phyloP scores from a whole-genome alignment of 2,329 filamentous ascomycete species.

The Penicillium janthinellum region DNA sequence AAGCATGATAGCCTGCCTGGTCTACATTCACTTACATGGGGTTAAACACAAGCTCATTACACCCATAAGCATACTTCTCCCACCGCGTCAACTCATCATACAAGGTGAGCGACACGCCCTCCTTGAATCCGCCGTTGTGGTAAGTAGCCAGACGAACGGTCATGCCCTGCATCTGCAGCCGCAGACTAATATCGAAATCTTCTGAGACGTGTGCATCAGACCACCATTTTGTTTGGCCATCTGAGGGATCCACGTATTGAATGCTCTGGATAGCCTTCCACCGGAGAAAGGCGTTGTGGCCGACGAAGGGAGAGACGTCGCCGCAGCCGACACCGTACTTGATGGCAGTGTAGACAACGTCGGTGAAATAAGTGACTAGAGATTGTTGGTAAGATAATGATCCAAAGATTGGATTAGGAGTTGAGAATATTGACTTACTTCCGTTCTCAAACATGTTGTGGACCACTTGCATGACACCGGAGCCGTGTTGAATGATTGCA shows the following conservation, averaged over 20 bases:
- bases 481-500: slow-evolving; percentile 71
- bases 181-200: slow-evolving; percentile 74
- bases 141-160: slow-evolving; percentile 70
- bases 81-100: slow-evolving; percentile 83
- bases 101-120: slow-evolving; percentile 80
- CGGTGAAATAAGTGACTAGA: slow-evolving; percentile 72
- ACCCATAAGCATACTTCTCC: slow-evolving; percentile 80
- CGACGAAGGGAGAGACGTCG: slow-evolving; percentile 74
- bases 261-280: slow-evolving; percentile 51
- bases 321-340: slow-evolving; percentile 70
- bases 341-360: slow-evolving; percentile 75
- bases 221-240: slow-evolving; percentile 69
- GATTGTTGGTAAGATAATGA: background rate
- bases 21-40: slow-evolving; percentile 52
- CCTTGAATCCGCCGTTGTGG: slow-evolving; percentile 70
- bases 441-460: slow-evolving; percentile 73
- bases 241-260: slow-evolving; percentile 40
- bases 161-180: slow-evolving; percentile 69
- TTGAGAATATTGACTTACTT: slow-evolving; percentile 32
- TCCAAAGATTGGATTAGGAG: background rate
- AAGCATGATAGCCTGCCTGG: background rate
- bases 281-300: slow-evolving; percentile 74
- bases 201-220: slow-evolving; percentile 75
- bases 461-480: slow-evolving; percentile 76
- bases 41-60: slow-evolving; percentile 80